Evolutionary conservation across 2,329 filamentous ascomycete species (phyloP), one percentile per base, ranked within the genome.

Genomic region (Alternaria solani): DNA sequence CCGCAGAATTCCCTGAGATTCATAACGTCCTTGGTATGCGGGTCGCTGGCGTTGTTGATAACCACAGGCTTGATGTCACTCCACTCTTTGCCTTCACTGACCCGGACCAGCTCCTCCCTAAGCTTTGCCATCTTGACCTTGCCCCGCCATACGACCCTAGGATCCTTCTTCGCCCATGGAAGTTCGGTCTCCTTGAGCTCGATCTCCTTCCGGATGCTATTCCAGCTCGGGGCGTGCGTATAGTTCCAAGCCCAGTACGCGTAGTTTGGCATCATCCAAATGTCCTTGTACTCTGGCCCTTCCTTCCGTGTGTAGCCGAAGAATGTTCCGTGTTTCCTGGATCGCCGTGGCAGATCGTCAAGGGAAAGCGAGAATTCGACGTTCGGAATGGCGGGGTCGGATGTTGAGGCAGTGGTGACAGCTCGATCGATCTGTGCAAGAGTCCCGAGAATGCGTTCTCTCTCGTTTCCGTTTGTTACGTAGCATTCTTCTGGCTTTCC

Each of bases 231-330:
- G 9, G 73, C 74, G 54, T 75, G 72, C 2, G 74, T 76, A 42
- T 75, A 75, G 62, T 75, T 76, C 74, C 74, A 76, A 28, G 68
- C 70, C 74, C 74, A 76, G 60, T 75, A 76, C 11, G 72, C 73
- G 51, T 75, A 76, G 61, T 76, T 75, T 25, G 74, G 74, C 70
- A 76, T 75, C 64, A 76, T 67, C 74, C 74, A 76, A 41, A 75
- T 70, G 48, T 76, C 68, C 41, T 71, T 60, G 47, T 76, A 76
- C 32, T 71, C 67, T 16, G 48, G 58, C 1, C 48, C 60, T 39
- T 75, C 72, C 54, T 75, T 72, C 28, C 73, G 64, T 7, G 74
- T 76, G 55, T 74, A 75, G 12, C 70, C 74, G 30, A 75, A 73
- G 53, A 76, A 73, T 5, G 65, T 62, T 12, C 71, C 72, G 5